Base-by-base conservation (phyloP, 345 rosid species). In the Eucalyptus pauciflora region DNA sequence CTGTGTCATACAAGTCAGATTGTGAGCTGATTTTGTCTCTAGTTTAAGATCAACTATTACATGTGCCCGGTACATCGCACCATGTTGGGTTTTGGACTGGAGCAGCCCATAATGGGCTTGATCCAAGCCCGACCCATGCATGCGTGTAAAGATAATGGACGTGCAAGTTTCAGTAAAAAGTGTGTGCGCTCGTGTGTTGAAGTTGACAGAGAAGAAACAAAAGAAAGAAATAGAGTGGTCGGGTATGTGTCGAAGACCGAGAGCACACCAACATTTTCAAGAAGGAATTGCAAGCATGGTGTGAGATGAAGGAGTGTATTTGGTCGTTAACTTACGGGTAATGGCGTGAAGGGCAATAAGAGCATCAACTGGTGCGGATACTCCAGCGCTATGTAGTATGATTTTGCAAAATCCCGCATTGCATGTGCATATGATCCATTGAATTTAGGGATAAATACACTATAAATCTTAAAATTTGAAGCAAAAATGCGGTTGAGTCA, bases 401-500 rank as follows among this genome's bases (percentile, higher is more conserved):
- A 64, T 64, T 64, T 5, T n/a, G 10, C 76, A 64, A 64, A 64
- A 64, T 7, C 41, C 18, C 76, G 10, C 76, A 64, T 64, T 64
- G 20, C 76, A n/a, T n/a, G 76, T n/a, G 41, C 20, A n/a, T 64
- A n/a, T n/a, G 37, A n/a, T 64, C 37, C 20, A 0, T 64, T 8
- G 76, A 64, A 31, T n/a, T 29, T 64, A n/a, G 31, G 60, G 60
- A 54, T 18, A 54, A 54, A 20, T 54, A 22, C 25, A 22, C 12
- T 22, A 22, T 20, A 54, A 20, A 22, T 22, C 25, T 54, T 54
- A 54, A 22, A 54, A 54, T 7, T 54, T 54, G 25, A 22, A 8
- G 27, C 25, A 1, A 54, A 20, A 54, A 22, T 4, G 60, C 0
- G 2, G 10, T 54, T 54, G 60, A 54, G 0, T 54, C 27, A 0